phyloP scores from a whole-genome alignment of 1,284 basidiomycete species.

The Inonotus obliquus region DNA sequence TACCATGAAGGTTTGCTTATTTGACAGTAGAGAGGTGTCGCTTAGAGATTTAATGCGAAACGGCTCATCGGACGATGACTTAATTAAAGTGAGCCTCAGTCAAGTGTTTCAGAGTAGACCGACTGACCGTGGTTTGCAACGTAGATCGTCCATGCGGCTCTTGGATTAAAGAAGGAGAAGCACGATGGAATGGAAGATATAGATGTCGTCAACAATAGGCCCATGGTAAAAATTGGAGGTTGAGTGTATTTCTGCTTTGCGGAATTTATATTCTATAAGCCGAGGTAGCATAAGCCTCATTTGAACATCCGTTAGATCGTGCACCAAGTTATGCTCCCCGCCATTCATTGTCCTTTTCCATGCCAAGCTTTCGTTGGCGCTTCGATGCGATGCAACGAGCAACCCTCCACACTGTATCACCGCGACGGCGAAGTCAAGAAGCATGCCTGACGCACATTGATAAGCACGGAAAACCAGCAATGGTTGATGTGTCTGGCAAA shows the following conservation, averaged over 20 bases:
- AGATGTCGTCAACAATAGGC: conserved; percentile 70
- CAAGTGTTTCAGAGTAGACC: neutral
- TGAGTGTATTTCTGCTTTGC: conserved; percentile 43
- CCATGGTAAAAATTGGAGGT: conserved; percentile 91
- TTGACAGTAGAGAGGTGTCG: conserved; percentile 81
- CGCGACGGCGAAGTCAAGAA: neutral
- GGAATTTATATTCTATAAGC: conserved; percentile 22
- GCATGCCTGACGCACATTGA: conserved; percentile 65
- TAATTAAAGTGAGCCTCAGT: conserved; percentile 30
- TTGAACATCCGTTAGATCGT: neutral
- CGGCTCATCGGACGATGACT: conserved; percentile 57
- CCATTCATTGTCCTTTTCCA: neutral
- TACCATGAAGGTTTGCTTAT: conserved; percentile 68
- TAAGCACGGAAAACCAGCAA: conserved; percentile 58
- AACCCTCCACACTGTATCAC: neutral
- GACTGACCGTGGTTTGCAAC: conserved; percentile 24
- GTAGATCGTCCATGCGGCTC: conserved; percentile 59
- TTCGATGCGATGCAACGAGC: neutral
- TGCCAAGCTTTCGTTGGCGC: neutral
- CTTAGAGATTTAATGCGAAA: conserved; percentile 70
- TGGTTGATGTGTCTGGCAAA: conserved; percentile 80
- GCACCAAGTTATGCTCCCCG: neutral
- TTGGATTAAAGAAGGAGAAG: conserved; percentile 75
- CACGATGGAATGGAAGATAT: conserved; percentile 83
- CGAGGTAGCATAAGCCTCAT: conserved; percentile 16